Evolutionary conservation across 2,329 filamentous ascomycete species (phyloP), one percentile per base, ranked within the genome.

Genomic region (Scedosporium apiospermum): DNA sequence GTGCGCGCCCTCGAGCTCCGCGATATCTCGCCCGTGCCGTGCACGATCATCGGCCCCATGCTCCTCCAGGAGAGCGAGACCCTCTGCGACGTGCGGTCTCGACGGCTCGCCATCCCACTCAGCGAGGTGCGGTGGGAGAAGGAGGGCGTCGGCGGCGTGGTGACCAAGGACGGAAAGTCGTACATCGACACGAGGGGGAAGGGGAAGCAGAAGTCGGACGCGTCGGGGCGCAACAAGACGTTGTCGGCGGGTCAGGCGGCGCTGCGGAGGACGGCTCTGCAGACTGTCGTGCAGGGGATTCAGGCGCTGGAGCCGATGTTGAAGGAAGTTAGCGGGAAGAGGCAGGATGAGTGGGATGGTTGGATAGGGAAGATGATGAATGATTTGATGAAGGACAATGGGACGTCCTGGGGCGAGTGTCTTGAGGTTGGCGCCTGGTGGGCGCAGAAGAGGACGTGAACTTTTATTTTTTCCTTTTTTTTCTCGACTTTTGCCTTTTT

Each of bases 341-440:
- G 88, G 69, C 86, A 90, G 70, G 91, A 96, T 68, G 93, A 97
- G 76, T 97, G 92, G 92, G 90, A 96, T 72, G 80, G 86, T 51
- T 97, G 93, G 93, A 86, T 90, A 76, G 86, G 88, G 49, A 90
- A 88, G 74, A 90, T 96, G 88, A 93, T 91, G 82, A 84, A 85
- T 57, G 89, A 95, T 73, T 75, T 97, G 69, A 82, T 96, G 70
- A 86, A 88, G 72, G 88, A 93, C 65, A 87, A 86, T 62, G 90
- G 90, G 21, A 88, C 90, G 18, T 86, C 84, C 58, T 92, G 86
- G 78, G 92, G 93, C 58, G 93, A 97, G 74, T 96, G 91, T 74
- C 77, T 97, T 21, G 91, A 85, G 69, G 86, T 92, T 66, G 90
- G 93, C 44, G 95, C 92, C 73, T 97, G 93, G 79, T 95, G 88